Evolutionary conservation across 108 stramenopile species (phyloP).

Genomic region (Asterionellopsis glacialis): DNA sequence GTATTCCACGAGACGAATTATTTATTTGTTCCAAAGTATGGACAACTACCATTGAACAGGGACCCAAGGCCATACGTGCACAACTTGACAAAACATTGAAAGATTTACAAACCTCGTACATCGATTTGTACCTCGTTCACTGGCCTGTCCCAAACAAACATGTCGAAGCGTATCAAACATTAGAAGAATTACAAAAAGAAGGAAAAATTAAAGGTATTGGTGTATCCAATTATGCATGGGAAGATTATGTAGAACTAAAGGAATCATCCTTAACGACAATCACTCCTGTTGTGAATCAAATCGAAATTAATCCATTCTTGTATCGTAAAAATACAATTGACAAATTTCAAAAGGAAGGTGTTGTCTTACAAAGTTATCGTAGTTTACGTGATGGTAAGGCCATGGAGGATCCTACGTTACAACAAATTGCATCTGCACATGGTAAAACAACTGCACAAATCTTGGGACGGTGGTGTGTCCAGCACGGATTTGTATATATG

Average conservation of each 20-base stretch:
- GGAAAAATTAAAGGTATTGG: conserved; percentile 70
- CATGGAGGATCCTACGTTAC: conserved; percentile 64
- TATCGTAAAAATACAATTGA: conserved; percentile 80
- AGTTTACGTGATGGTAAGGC: conserved; percentile 86
- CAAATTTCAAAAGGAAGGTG: conserved; percentile 63
- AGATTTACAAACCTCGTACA: conserved; percentile 77
- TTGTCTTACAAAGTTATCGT: conserved; percentile 87
- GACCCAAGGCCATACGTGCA: conserved; percentile 59
- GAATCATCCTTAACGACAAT: conserved; percentile 34
- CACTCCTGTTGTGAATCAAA: conserved; percentile 83
- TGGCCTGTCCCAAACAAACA: conserved; percentile 91
- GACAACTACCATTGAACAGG: conserved; percentile 87
- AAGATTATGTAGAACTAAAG: conserved; percentile 83
- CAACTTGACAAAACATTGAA: conserved; percentile 71
- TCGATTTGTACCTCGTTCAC: conserved; percentile 90
- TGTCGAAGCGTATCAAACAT: conserved; percentile 77
- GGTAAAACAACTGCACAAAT: conserved; percentile 77
- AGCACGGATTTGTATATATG: conserved; percentile 83
- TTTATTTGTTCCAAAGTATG: conserved; percentile 92
- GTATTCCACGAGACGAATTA: conserved; percentile 59
- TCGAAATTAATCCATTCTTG: conserved; percentile 91
- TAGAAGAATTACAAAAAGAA: conserved; percentile 47
- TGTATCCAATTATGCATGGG: conserved; percentile 66
- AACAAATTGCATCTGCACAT: conserved; percentile 33
- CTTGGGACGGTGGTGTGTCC: conserved; percentile 91